These are phyloP conservation scores for Diplodia intermedia DNA, from an alignment of 2,329 filamentous ascomycete species.

Conservation along the genomic window DNA sequence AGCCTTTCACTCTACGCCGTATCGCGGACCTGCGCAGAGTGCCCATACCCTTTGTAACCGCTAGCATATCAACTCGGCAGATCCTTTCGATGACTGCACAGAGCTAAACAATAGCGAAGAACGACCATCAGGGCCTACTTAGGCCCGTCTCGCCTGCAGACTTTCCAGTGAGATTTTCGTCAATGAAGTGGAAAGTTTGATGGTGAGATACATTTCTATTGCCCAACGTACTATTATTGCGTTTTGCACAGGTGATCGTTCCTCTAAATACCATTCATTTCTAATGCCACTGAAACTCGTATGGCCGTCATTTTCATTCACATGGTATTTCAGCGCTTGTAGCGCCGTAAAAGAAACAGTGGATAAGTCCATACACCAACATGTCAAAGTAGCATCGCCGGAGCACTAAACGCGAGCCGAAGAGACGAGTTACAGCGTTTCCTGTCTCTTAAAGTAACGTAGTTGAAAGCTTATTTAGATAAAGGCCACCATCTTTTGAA, in stretches of 20 bases:
- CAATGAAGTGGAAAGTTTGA: constrained; percentile 81
- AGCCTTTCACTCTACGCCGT: background rate
- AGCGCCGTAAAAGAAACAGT: background rate
- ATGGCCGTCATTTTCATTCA: background rate
- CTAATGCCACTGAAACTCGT: background rate
- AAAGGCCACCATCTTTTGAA: no score
- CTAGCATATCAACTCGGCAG: constrained; percentile 90
- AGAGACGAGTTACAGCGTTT: background rate
- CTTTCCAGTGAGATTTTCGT: constrained; percentile 66
- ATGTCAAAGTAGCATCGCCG: background rate
- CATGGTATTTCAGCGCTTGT: background rate
- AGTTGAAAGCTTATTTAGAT: background rate
- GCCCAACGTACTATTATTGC: background rate
- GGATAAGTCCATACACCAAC: no score
- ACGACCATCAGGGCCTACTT: constrained; percentile 62
- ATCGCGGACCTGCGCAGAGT: background rate
- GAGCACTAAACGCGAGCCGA: background rate
- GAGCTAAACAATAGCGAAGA: constrained; percentile 97
- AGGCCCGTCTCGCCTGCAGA: constrained; percentile 78
- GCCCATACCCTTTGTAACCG: constrained; percentile 50
- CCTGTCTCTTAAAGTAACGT: background rate
- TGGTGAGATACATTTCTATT: constrained; percentile 73
- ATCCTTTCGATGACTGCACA: constrained; percentile 72
- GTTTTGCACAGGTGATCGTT: no score
- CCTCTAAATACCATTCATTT: background rate